These are phyloP conservation scores for Fusarium sp. DNA, from an alignment of 2,329 filamentous ascomycete genomes.

Conservation along the genomic window DNA sequence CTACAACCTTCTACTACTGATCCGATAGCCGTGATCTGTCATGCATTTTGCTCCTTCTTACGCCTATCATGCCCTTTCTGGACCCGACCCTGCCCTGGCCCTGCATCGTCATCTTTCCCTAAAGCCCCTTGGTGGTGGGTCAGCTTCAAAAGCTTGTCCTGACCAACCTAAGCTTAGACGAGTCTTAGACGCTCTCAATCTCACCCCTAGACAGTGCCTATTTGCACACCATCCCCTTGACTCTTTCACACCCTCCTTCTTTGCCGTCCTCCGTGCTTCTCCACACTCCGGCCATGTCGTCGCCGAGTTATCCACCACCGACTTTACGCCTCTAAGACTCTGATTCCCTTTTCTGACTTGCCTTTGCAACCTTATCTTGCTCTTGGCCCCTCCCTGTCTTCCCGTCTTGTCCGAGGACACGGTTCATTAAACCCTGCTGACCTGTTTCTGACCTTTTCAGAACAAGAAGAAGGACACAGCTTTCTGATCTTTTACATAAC, in stretches of 20 bases:
- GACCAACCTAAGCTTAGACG: conserved; percentile 38
- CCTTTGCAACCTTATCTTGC: conserved; percentile 48
- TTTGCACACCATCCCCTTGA: conserved; percentile 18
- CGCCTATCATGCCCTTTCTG: conserved; percentile 29
- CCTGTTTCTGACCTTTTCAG: conserved; percentile 24
- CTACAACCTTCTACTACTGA: conserved; percentile 14
- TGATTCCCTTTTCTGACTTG: conserved; percentile 42
- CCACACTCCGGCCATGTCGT: conserved; percentile 50
- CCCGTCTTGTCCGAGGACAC: conserved; percentile 38
- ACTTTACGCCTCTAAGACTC: conserved; percentile 40
- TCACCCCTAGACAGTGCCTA: conserved; percentile 18
- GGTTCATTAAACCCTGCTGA: conserved; percentile 38
- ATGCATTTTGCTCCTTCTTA: conserved; percentile 27
- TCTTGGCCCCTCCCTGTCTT: conserved; percentile 40
- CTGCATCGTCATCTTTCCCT: conserved; percentile 43
- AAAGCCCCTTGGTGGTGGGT: conserved; percentile 40
- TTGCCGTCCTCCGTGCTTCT: conserved; percentile 47
- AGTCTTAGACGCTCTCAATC: conserved; percentile 13
- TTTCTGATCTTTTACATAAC: conserved; percentile 1
- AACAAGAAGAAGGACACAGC: neutral
- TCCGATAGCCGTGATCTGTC: conserved; percentile 38
- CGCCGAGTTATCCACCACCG: conserved; percentile 51
- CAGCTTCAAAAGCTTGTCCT: conserved; percentile 50
- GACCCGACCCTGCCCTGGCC: conserved; percentile 26
- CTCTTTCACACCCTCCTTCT: conserved; percentile 39